Percentiles rank a stretch among this genome's conserved stretches.
Conservation (phyloP, 2,329 filamentous ascomycete genomes). For the Colletotrichum ledebouriae region DNA sequence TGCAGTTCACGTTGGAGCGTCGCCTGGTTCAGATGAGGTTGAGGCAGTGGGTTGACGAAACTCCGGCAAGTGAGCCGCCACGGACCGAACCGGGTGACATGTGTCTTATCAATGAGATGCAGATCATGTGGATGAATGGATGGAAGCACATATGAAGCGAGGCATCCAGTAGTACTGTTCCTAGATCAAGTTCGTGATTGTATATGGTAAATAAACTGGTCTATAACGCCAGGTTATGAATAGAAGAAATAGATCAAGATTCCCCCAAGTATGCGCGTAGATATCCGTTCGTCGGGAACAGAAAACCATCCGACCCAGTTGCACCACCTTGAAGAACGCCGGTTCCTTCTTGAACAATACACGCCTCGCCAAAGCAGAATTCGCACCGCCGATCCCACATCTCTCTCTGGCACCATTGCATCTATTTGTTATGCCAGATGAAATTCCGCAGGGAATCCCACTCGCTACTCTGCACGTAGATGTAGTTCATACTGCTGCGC, state of each 20-base stretch:
- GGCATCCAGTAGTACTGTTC: neutral
- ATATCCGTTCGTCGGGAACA: neutral
- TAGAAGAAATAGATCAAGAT: constrained; percentile 14
- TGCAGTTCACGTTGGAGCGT: constrained; percentile 55
- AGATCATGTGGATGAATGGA: constrained; percentile 66
- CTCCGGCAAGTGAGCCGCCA: constrained; percentile 47
- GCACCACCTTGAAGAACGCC: constrained; percentile 26
- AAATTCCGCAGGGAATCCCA: constrained; percentile 92
- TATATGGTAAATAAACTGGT: constrained; percentile 35
- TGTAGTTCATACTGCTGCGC: constrained; percentile 96
- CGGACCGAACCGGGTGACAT: constrained; percentile 59
- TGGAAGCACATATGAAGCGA: constrained; percentile 8
- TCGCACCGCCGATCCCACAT: neutral
- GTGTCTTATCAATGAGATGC: constrained; percentile 72
- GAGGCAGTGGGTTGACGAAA: constrained; percentile 46
- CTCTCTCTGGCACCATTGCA: neutral
- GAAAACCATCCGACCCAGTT: constrained; percentile 2
- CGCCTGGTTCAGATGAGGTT: constrained; percentile 57
- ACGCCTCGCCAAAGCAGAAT: constrained; percentile 10
- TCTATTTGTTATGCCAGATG: constrained; percentile 82
- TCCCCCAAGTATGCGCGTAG: constrained; percentile 6
- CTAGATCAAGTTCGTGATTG: constrained; percentile 11
- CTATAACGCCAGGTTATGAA: constrained; percentile 44
- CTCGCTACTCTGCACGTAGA: constrained; percentile 89
- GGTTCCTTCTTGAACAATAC: constrained; percentile 23